Conservation (phyloP, 345 rosid genomes). For the Moricandia moricandioides region DNA sequence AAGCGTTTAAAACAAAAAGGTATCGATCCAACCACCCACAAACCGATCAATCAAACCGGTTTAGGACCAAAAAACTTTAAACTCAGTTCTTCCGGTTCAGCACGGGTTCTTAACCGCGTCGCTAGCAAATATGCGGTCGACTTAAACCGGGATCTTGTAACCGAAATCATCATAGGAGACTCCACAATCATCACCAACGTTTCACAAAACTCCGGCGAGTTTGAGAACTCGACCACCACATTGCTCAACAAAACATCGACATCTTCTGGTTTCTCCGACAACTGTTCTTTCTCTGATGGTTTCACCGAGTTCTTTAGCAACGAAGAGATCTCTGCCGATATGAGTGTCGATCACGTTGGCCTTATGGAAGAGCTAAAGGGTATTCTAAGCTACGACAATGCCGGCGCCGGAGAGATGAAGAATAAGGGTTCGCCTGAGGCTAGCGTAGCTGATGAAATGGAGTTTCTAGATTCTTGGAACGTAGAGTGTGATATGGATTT, state of each 20-base stretch:
- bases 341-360: slow-evolving; percentile 8
- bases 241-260: slow-evolving; percentile 8
- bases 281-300: slow-evolving; percentile 14
- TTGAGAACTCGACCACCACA: not conserved
- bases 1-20: slow-evolving; percentile 45
- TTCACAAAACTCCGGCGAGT: slow-evolving; percentile 16
- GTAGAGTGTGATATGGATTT: slow-evolving; percentile 1
- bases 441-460: slow-evolving; percentile 7
- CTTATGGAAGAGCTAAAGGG: slow-evolving; percentile 31
- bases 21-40: slow-evolving; percentile 46
- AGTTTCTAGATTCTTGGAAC: slow-evolving; percentile 22
- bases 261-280: slow-evolving; percentile 6
- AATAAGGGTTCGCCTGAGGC: slow-evolving; percentile 11
- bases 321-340: slow-evolving; percentile 5
- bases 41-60: slow-evolving; percentile 27
- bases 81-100: slow-evolving; percentile 11
- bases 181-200: not conserved
- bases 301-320: slow-evolving; percentile 9
- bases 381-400: slow-evolving; percentile 7
- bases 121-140: slow-evolving; percentile 27
- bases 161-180: slow-evolving; percentile 28
- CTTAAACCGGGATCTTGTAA: slow-evolving; percentile 28
- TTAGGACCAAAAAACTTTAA: not conserved
- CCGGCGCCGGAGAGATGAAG: not conserved
- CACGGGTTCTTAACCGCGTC: slow-evolving; percentile 27